Percentiles rank a stretch among this genome's conserved stretches.
Evolutionary conservation across 1,284 basidiomycete species (phyloP).

Genomic region (Clitocybe nebularis): DNA sequence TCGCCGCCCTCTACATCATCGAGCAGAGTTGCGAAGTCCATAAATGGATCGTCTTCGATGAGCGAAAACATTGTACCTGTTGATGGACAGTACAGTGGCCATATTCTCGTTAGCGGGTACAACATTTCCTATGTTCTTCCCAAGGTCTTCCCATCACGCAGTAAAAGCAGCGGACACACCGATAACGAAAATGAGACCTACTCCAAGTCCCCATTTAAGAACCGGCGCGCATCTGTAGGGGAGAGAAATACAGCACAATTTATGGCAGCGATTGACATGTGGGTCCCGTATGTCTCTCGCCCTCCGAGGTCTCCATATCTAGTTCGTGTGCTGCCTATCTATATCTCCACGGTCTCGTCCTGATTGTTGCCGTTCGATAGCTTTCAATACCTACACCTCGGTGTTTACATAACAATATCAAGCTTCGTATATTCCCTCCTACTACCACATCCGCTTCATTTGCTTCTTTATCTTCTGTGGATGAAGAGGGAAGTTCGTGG

Average conservation of each 20-base stretch:
- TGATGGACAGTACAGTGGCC: constrained; percentile 66
- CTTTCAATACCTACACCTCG: constrained; percentile 71
- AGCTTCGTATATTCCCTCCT: constrained; percentile 67
- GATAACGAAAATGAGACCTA: constrained; percentile 26
- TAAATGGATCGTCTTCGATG: constrained; percentile 16
- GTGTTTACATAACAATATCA: constrained; percentile 72
- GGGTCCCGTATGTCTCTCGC: constrained; percentile 62
- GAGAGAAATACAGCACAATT: constrained; percentile 61
- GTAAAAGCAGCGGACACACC: constrained; percentile 17
- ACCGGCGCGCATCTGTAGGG: constrained; percentile 49
- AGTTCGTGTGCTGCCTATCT: constrained; percentile 36
- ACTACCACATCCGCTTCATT: constrained; percentile 53
- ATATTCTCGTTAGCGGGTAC: constrained; percentile 72
- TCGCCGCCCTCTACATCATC: constrained; percentile 28
- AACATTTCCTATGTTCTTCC: constrained; percentile 73
- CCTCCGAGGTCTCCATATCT: constrained; percentile 70
- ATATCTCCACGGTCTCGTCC: constrained; percentile 2
- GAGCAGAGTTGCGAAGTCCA: constrained; percentile 23
- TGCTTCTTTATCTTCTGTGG: constrained; percentile 70
- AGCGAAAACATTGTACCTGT: constrained; percentile 35
- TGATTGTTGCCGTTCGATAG: constrained; percentile 30
- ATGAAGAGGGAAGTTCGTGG: constrained; percentile 65
- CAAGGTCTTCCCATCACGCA: constrained; percentile 58
- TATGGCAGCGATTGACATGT: constrained; percentile 73
- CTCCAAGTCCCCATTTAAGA: constrained; percentile 31